Base-by-base conservation (phyloP, 2,329 filamentous ascomycete species). In the Phialocephala subalpina region DNA sequence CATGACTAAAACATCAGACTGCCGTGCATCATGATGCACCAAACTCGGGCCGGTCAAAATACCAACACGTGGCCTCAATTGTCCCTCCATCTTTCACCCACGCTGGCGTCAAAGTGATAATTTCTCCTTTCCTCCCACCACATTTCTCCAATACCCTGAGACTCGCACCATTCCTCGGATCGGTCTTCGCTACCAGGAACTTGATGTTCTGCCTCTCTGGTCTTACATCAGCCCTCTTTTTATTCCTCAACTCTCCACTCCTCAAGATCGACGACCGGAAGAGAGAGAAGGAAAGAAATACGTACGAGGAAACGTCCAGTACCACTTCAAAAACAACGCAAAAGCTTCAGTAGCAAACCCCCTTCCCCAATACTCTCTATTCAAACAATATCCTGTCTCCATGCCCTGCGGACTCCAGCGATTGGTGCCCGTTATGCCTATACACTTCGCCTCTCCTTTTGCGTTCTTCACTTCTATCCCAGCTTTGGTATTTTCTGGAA, bases 341-440 rank as follows among this genome's bases (percentile, higher is more conserved):
- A 72, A 65, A 16, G 69, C 70, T 33, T 73, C 71, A 14, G 57
- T 68, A 16, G 67, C 68, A 63, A 67, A 73, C 22, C 72, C 71
- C n/a, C 60, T 62, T 3, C 70, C 70, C 69, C 72, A 74, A 59
- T 69, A 73, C 11, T 59, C 22, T 3, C 47, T 55, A 61, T 73
- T 67, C 9, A 73, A 22, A 53, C 63, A 68, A 63, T 73, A 74
- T 1, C 72, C 71, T 0, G 62, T 64, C 56, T 73, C 69, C 38
- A 73, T 47, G 6, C 70, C 70, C 22, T 73, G 63, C 7, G 29
- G 60, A 18, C 62, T 65, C 52, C 42, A 62, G 2, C 70, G 59
- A 62, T 70, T 71, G 29, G 71, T 73, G 14, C 72, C 72, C 7
- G 69, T 63, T 1, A 71, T 22, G 1, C 72, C 72, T 20, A 73